phyloP scores from a whole-genome alignment of 306 rosid species.

The Malus orientalis region DNA sequence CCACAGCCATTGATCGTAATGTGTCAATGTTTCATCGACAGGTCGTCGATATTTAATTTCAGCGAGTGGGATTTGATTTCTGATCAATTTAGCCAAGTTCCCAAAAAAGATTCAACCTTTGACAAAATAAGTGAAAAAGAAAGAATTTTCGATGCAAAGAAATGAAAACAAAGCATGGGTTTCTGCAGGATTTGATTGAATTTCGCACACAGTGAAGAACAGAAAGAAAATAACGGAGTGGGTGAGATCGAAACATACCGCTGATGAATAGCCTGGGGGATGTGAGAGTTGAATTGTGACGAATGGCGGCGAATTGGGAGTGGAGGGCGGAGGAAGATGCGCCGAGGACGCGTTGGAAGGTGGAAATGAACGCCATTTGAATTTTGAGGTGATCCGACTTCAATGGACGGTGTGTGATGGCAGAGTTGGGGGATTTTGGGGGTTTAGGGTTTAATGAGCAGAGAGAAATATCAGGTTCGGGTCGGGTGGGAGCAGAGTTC shows the following conservation, averaged over 20 bases:
- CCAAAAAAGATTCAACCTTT: background rate
- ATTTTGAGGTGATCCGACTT: background rate
- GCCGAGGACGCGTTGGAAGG: constrained; percentile 35
- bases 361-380: constrained; percentile 49
- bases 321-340: constrained; percentile 30
- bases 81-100: too few species aligned
- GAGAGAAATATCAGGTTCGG: background rate
- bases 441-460: constrained; percentile 2
- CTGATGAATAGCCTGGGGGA: constrained; percentile 71
- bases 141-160: background rate
- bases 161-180: background rate
- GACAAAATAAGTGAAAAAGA: background rate
- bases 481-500: background rate
- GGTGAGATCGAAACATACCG: constrained; percentile 23
- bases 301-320: constrained; percentile 31
- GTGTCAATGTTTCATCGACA: too few species aligned
- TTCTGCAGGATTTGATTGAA: too few species aligned
- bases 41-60: too few species aligned
- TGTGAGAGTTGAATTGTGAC: constrained; percentile 71
- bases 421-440: background rate
- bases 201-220: background rate
- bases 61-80: too few species aligned
- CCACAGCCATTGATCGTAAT: too few species aligned
- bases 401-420: background rate
- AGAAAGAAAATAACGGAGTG: background rate